phyloP scores from a whole-genome alignment of 177 flowering plant genomes.

The Telopea speciosissima region DNA sequence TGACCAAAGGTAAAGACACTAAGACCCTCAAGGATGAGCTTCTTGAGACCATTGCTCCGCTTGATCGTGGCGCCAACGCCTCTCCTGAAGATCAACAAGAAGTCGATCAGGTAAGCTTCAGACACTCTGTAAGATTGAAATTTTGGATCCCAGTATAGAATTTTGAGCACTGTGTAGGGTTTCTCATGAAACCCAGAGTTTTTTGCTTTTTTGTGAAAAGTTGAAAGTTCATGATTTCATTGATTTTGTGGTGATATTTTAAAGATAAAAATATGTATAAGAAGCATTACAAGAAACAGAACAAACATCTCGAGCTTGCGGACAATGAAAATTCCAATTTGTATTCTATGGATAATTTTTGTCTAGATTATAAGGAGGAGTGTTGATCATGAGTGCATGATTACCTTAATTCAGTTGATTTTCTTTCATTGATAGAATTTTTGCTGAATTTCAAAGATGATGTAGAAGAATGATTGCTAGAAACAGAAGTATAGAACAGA shows the following conservation, averaged over 20 bases:
- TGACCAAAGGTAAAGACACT: conserved; percentile 47
- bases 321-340: no score
- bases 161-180: background rate
- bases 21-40: conserved; percentile 65
- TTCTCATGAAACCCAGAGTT: background rate
- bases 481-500: no score
- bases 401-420: no score
- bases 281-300: background rate
- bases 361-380: no score
- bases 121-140: background rate
- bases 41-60: conserved; percentile 59
- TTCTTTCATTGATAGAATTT: no score
- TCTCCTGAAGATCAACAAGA: conserved; percentile 60
- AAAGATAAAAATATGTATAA: background rate
- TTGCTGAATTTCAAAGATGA: no score
- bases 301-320: background rate
- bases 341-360: no score
- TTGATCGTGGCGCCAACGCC: conserved; percentile 90
- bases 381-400: no score
- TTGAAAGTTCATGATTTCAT: no score
- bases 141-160: background rate
- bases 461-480: no score
- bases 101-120: conserved; percentile 50
- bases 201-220: no score
- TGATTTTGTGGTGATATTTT: background rate